A percentile compares a stretch with the other conserved stretches of the same genome.
Evolutionary conservation across 2,329 filamentous ascomycete species (phyloP).

Genomic region (Reticulascus tulasneorum): DNA sequence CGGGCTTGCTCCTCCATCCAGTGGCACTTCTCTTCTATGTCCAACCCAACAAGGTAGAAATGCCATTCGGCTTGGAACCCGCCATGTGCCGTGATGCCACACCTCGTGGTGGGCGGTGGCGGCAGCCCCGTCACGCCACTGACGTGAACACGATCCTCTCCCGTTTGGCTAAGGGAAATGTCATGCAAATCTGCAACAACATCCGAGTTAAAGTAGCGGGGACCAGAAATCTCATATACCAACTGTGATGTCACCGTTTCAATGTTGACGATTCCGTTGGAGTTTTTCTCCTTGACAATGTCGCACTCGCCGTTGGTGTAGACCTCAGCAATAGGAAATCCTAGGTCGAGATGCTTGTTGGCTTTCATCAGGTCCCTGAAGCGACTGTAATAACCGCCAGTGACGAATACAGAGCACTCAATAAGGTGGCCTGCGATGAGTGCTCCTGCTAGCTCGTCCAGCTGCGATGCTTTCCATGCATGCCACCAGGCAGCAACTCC

Average conservation of each 20-base stretch:
- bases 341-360: conserved; percentile 23
- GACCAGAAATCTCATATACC: conserved; percentile 44
- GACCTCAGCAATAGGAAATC: conserved; percentile 48
- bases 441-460: conserved; percentile 40
- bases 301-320: conserved; percentile 38
- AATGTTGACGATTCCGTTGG: conserved; percentile 25
- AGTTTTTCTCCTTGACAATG: conserved; percentile 36
- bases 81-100: conserved; percentile 44
- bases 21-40: conserved; percentile 17
- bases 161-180: too few relatives aligned
- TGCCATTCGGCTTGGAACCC: conserved; percentile 39
- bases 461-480: conserved; percentile 38
- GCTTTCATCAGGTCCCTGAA: conserved; percentile 32
- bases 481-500: conserved; percentile 50
- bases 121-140: conserved; percentile 33
- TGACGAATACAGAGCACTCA: conserved; percentile 48
- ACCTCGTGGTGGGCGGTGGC: conserved; percentile 47
- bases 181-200: conserved; percentile 40
- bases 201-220: conserved; percentile 44
- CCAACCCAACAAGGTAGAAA: conserved; percentile 11
- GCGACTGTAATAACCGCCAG: conserved; percentile 49
- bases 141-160: conserved; percentile 26
- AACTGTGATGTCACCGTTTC: conserved; percentile 41
- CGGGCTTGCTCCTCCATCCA: too few relatives aligned
- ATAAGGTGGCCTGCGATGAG: conserved; percentile 46